phyloP scores from a whole-genome alignment of 176 grass and related monocot genomes.

The Miscanthus lutarioriparius region DNA sequence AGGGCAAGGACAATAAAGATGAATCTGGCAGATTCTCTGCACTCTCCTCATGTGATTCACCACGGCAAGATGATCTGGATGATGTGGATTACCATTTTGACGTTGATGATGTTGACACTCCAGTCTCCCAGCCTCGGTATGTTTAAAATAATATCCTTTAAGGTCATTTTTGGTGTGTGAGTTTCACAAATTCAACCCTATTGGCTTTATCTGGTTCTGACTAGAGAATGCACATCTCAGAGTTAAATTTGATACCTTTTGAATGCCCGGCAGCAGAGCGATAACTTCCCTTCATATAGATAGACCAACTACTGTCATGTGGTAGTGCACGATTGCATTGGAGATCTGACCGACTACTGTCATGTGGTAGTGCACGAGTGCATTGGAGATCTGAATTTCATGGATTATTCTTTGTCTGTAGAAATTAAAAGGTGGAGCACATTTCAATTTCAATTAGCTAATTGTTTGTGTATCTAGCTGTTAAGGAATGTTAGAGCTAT shows the following conservation, averaged over 20 bases:
- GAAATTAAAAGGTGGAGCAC: neutral
- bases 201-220: neutral
- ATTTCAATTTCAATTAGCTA: neutral
- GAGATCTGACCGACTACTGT: neutral
- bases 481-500: constrained; percentile 9
- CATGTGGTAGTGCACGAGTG: neutral
- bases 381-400: neutral
- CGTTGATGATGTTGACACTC: constrained; percentile 87
- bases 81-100: constrained; percentile 87
- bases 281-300: constrained; percentile 6
- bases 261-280: neutral
- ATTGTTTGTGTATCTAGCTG: constrained; percentile 1
- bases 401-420: neutral
- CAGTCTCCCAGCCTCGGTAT: constrained; percentile 74
- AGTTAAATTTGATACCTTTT: neutral
- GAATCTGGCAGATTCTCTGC: constrained; percentile 95
- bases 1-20: constrained; percentile 72
- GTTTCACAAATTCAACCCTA: neutral
- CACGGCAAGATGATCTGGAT: constrained; percentile 69
- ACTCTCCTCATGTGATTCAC: constrained; percentile 77
- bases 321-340: neutral
- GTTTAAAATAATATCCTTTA: constrained; percentile 19
- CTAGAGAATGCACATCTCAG: neutral
- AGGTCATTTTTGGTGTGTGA: constrained; percentile 4
- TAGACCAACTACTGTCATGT: constrained; percentile 3